A percentile compares a stretch with the other conserved stretches of the same genome.
phyloP scores from a whole-genome alignment of 2,329 filamentous ascomycete genomes.

The Colletotrichum sp. region DNA sequence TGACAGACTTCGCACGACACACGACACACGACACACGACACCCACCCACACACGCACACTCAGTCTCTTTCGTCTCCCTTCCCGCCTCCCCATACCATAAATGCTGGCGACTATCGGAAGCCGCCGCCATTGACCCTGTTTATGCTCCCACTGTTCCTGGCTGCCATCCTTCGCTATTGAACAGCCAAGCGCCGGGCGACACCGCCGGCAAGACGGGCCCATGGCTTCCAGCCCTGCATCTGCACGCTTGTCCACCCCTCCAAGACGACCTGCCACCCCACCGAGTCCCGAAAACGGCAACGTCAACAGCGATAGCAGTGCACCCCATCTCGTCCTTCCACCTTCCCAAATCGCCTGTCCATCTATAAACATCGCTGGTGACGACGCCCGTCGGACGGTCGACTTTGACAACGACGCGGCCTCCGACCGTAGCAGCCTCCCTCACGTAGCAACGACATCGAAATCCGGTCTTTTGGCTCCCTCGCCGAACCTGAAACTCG shows the following conservation, averaged over 20 bases:
- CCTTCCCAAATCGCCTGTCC: not conserved
- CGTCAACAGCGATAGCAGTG: constrained; percentile 1
- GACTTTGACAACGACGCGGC: not conserved
- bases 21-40: not conserved
- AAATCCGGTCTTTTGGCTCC: constrained; percentile 15
- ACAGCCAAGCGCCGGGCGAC: not conserved
- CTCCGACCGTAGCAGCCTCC: not conserved
- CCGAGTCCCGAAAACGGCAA: constrained; percentile 45
- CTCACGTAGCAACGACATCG: constrained; percentile 20
- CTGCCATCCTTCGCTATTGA: not conserved
- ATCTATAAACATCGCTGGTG: constrained; percentile 2
- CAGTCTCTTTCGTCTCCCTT: not conserved
- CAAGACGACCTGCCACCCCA: constrained; percentile 65
- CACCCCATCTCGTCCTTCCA: constrained; percentile 1
- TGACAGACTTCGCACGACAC: not conserved
- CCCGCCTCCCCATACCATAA: not conserved
- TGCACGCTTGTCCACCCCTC: constrained; percentile 42
- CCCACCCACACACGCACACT: not conserved
- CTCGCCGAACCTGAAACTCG: not conserved
- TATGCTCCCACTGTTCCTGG: not conserved
- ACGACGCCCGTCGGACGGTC: not conserved
- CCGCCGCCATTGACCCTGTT: not conserved
- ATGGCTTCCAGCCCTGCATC: constrained; percentile 61
- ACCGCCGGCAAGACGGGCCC: constrained; percentile 13
- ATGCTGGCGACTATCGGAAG: constrained; percentile 3